Evolutionary conservation across 768 basidiomycete species (phyloP), one percentile per base, ranked within the genome.

Genomic region (Lentinula aciculospora): DNA sequence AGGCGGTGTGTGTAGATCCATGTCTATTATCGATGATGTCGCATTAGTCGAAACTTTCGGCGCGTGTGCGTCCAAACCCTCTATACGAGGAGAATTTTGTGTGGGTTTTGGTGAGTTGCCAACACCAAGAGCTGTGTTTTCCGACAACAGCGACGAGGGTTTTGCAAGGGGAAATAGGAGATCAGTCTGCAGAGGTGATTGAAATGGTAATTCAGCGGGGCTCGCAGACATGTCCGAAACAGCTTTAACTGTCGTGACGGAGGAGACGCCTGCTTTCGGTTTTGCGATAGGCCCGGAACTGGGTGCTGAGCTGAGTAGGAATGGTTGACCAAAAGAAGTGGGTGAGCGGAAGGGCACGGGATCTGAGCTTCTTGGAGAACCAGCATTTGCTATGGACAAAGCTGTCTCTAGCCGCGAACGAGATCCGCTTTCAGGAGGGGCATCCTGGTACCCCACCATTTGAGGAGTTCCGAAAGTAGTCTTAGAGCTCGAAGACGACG

Each of bases 371-470:
- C 49, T 15, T 53, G 69, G 68, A 13, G 76, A 74, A 4, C 77
- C 76, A 7, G 85, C 77, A 53, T 84, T 84, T 17, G 82, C 89
- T 42, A 90, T 82, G 9, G 86, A 78, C 28, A 90, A 68, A 1
- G 80, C 84, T 1, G 86, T 86, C 63, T 85, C 84, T n/a, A 89
- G 70, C 19, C 84, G 76, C 21, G 77, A 84, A 2, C 79, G 77
- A 31, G 77, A 17, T 2, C 27, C 80, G 7, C 81, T 77, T 32
- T 76, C 76, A 13, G 73, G 71, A 21, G 25, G 12, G 15, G 46
- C 27, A 47, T 47, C 46, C 46, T 47, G 46, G 4, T 27, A 19
- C 6, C 21, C 21, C 23, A 19, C 12, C 23, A 9, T 8, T 40
- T 31, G 58, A 17, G 54, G 65, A 40, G 23, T 23, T 25, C 32